Base-by-base conservation (phyloP, 305 asterid genomes). In the Fraxinus latifolia region DNA sequence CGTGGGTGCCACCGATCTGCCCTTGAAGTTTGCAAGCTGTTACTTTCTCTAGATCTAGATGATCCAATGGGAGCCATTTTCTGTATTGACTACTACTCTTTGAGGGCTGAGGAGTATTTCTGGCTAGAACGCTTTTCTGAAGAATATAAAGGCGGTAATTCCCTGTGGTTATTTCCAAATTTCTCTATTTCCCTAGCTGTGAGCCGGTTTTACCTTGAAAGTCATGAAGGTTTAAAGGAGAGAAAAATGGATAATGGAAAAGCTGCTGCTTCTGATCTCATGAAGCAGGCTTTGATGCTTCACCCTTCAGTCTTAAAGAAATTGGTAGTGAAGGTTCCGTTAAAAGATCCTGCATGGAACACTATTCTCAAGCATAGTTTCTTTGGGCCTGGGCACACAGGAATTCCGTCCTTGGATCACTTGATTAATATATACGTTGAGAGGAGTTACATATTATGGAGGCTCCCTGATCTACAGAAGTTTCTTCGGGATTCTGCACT, bases 1-100 rank as follows among this genome's bases (percentile, higher is more conserved):
- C 96, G 98, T 67, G 98, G 99, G 74, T 94, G 98, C 89, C 98
- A 95, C 84, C 92, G 98, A 76, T 93, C 96, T 74, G 98, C 99
- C 11, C 97, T 95, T 65, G 99, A 95, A 87, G 90, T 93, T 84
- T 93, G 97, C 83, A 95, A 95, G 88, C 88, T 95, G 65, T 88
- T 95, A 85, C 95, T 94, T 82, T 91, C 97, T 68, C 86, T 95
- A 50, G 99, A 95, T 90, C 88, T 94, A 12, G 97, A 93, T 36
- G 99, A 95, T 88, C 99, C 99, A 14, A 80, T 90, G 86, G 99
- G 99, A 76, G 92, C 92, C 84, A 85, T 88, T 88, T 87, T 91
- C 86, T 94, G 98, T 87, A 86, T 95, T 42, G 99, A 95, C 84
- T 95, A 94, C 90, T 94, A 87, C 83, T 84, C 97, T 76, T 84